phyloP scores from a whole-genome alignment of 345 rosid species.

The Linum tenue region DNA sequence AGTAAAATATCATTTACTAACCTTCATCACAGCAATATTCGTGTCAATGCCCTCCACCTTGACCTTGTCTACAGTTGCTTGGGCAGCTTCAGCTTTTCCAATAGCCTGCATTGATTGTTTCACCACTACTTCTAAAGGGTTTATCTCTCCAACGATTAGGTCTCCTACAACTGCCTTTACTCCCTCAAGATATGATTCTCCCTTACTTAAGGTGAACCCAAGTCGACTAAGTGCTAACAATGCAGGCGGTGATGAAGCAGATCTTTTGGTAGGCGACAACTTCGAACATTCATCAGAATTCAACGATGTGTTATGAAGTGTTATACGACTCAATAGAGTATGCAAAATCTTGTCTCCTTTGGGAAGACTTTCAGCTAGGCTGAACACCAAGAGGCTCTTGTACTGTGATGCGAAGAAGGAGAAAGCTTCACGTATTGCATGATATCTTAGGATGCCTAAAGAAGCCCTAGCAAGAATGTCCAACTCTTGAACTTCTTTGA shows the following conservation, averaged over 20 bases:
- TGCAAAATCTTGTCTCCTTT: conserved; percentile 71
- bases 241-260: conserved; percentile 42
- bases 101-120: conserved; percentile 60
- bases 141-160: conserved; percentile 69
- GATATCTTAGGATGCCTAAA: conserved; percentile 65
- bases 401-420: conserved; percentile 66
- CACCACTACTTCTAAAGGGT: conserved; percentile 69
- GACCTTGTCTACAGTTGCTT: conserved; percentile 87
- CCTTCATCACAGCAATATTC: conserved; percentile 86
- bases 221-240: conserved; percentile 48
- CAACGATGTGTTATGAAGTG: conserved; percentile 32
- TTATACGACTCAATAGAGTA: conserved; percentile 54
- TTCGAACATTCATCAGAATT: conserved; percentile 32
- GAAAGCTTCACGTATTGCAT: conserved; percentile 73
- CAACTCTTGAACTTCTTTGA: conserved; percentile 50
- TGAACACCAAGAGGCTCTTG: conserved; percentile 70
- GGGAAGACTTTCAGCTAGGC: conserved; percentile 88
- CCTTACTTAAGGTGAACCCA: conserved; percentile 51
- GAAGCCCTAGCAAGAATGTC: conserved; percentile 72
- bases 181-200: conserved; percentile 35
- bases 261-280: conserved; percentile 28
- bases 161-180: conserved; percentile 36
- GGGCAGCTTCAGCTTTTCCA: conserved; percentile 83
- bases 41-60: conserved; percentile 95
- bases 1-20: background rate